These are phyloP conservation scores for Comarum palustre DNA, from an alignment of 306 rosid species.

Conservation along the genomic window DNA sequence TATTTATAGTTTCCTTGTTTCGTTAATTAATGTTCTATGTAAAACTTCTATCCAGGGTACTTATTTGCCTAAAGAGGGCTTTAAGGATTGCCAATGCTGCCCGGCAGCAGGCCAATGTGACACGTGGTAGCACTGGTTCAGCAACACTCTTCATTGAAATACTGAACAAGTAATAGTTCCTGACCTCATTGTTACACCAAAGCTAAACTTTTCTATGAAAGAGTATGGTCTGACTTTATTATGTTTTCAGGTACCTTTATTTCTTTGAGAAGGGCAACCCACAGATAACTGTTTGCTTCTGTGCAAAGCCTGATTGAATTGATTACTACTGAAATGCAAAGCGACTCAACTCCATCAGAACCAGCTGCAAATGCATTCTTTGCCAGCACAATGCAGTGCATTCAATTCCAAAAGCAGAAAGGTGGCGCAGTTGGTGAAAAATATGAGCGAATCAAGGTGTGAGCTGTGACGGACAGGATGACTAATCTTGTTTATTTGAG, in stretches of 20 bases:
- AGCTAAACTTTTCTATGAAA: conserved; percentile 9
- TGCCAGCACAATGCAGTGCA: conserved; percentile 76
- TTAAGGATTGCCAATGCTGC: conserved; percentile 91
- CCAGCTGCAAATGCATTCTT: conserved; percentile 82
- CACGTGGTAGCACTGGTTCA: conserved; percentile 83
- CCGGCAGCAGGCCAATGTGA: conserved; percentile 81
- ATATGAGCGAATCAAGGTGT: conserved; percentile 73
- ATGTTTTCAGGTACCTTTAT: conserved; percentile 72
- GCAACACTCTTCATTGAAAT: conserved; percentile 85
- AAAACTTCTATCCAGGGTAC: conserved; percentile 52
- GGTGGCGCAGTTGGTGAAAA: conserved; percentile 86
- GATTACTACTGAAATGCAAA: conserved; percentile 82
- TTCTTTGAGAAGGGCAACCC: conserved; percentile 93
- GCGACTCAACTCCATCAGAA: conserved; percentile 58
- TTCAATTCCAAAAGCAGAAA: conserved; percentile 88
- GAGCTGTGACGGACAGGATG: conserved; percentile 7
- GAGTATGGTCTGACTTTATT: background rate
- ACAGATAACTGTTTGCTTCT: conserved; percentile 70
- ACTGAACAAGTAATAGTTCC: conserved; percentile 70
- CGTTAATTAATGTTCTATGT: background rate
- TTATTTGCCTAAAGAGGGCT: conserved; percentile 87
- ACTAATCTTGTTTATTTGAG: background rate
- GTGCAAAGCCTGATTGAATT: conserved; percentile 79
- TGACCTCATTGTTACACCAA: background rate
- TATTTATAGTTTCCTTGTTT: background rate